phyloP scores from a whole-genome alignment of 441 rosid genomes.

The Gossypium armourianum region DNA sequence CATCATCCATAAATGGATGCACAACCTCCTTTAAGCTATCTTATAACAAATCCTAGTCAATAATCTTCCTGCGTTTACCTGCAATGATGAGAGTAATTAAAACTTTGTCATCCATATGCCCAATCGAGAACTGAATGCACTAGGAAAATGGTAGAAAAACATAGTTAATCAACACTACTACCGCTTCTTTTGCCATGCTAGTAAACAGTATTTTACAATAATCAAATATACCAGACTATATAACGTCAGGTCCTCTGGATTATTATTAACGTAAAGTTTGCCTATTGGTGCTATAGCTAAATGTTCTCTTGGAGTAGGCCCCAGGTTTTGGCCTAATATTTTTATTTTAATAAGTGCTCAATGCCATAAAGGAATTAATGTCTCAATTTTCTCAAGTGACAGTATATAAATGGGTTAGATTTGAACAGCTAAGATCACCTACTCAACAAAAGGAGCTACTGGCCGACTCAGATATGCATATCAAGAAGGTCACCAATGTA shows the following conservation, averaged over 20 bases:
- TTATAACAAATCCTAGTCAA: not conserved
- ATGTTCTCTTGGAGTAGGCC: not conserved
- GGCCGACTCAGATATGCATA: not conserved
- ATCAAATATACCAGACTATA: not conserved
- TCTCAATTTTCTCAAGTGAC: not conserved
- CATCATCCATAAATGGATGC: conserved; percentile 30
- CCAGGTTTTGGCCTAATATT: not conserved
- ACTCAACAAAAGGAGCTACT: not conserved
- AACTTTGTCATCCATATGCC: not conserved
- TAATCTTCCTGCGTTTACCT: not conserved
- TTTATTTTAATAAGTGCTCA: not conserved
- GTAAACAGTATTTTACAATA: not conserved
- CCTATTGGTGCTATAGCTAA: not conserved
- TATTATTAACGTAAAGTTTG: not conserved
- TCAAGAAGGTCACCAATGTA: not conserved
- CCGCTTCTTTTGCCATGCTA: not conserved
- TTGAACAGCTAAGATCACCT: not conserved
- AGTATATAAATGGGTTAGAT: not conserved
- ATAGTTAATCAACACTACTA: not conserved
- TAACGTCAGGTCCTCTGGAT: not conserved
- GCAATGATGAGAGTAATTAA: not conserved
- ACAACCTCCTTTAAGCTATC: not conserved
- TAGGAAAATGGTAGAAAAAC: not conserved
- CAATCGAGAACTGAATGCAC: not conserved
- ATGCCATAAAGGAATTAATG: not conserved